Base-by-base conservation (phyloP, 164 flowering plant species). In the Magnolia changhungtana region DNA sequence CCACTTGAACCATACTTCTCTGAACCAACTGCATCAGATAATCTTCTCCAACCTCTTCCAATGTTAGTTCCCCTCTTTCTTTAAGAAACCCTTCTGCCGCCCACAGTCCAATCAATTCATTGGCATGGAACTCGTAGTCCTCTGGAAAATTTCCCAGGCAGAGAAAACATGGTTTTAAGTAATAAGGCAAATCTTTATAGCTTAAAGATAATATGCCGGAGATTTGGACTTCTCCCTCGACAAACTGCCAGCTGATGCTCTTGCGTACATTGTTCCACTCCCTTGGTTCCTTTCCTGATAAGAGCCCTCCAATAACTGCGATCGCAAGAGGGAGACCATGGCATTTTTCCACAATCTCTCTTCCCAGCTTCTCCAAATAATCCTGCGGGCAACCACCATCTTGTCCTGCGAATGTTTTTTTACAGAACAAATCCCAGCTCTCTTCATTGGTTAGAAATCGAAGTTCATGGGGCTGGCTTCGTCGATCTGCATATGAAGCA, bases 31-130 rank as follows among this genome's bases (percentile, higher is more conserved):
- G 69, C 2, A 61, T 45, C 66, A 81, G 52, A 45, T 72, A 72
- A 18, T 70, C 77, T 5, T 73, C 59, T 13, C 74, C 83, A 4
- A 63, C 31, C 6, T 70, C 83, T 45, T 81, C 81, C 69, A 37
- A 6, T 37, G 31, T 74, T 23, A 19, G 29, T n/a, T 74, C 69
- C 16, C 52, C 68, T 61, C 16, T n/a, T 4, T 20, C n/a, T 2
- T 45, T 3, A 8, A 63, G 61, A 14, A 74, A 64, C 5, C 76
- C 76, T 29, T 74, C 69, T 3, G 76, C 52, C 0, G 37, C 29
- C 69, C 76, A 74, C 31, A 74, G 9, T 19, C 10, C 10, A 2
- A 74, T 74, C 55, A 63, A 45, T 63, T 11, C 8, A 3, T 9
- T 45, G 3, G 8, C 11, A 0, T 4, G 0, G 55, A 74, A 59